These are phyloP conservation scores for Mucor velutinosus DNA, from an alignment of 371 early-diverging fungal genomes.

Conservation along the genomic window DNA sequence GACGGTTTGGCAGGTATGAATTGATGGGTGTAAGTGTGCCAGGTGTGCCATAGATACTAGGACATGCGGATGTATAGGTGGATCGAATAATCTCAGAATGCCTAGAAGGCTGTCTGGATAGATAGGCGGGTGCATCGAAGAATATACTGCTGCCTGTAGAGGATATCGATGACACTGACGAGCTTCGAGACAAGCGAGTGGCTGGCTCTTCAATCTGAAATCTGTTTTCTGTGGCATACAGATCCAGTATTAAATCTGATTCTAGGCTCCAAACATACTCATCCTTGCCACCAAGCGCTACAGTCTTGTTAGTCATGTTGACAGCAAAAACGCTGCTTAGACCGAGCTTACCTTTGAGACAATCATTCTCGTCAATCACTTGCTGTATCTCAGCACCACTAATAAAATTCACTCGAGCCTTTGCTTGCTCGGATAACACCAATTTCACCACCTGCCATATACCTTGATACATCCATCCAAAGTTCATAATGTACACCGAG, in stretches of 20 bases:
- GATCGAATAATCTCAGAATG: slow-evolving; percentile 1
- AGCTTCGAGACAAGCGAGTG: slow-evolving; percentile 19
- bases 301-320: background rate
- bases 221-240: slow-evolving; percentile 33
- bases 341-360: slow-evolving; percentile 31
- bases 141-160: slow-evolving; percentile 21
- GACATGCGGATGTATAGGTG: slow-evolving; percentile 11
- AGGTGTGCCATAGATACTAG: slow-evolving; percentile 35
- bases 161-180: slow-evolving; percentile 20
- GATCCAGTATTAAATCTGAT: slow-evolving; percentile 35
- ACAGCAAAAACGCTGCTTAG: background rate
- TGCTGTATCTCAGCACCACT: slow-evolving; percentile 32
- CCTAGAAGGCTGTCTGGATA: background rate
- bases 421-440: slow-evolving; percentile 46
- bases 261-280: slow-evolving; percentile 42
- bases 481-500: slow-evolving; percentile 51
- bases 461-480: slow-evolving; percentile 60
- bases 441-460: slow-evolving; percentile 54
- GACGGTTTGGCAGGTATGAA: slow-evolving; percentile 5
- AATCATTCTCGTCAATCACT: slow-evolving; percentile 30
- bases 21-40: slow-evolving; percentile 30
- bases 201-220: background rate
- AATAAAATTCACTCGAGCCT: slow-evolving; percentile 45
- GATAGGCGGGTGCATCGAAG: slow-evolving; percentile 37
- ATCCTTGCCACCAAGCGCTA: slow-evolving; percentile 46